Base-by-base conservation (phyloP, 1,284 basidiomycete genomes). In the Coniferiporia weirii region DNA sequence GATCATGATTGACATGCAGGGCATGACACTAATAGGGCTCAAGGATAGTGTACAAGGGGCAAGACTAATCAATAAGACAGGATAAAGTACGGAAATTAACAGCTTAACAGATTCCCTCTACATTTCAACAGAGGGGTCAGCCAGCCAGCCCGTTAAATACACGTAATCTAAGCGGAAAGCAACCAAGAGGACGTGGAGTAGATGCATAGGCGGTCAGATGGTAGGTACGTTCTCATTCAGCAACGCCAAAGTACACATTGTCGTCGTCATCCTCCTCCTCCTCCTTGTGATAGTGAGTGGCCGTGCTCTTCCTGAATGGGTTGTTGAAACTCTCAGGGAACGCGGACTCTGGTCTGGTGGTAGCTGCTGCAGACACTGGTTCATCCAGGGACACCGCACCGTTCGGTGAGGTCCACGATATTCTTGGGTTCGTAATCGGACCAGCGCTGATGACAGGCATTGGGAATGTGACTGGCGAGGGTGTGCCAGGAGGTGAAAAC, bases 401-500 rank as follows among this genome's bases (percentile, higher is more conserved):
- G 27, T 27, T 65, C n/a, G 73, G 73, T 1, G 71, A 67, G 63
- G 67, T 69, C 45, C 73, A 71, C 70, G 73, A 73, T 43, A 71
- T 69, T 52, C 64, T 65, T 13, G 40, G n/a, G 7, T 68, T 67
- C 61, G 72, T 71, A 54, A 65, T 68, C 6, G 68, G 6, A 67
- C 3, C 66, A 55, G 34, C 64, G 64, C 15, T 57, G 34, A 20
- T 64, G 58, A 34, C 36, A 36, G 48, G 64, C 61, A 48, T 57
- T 9, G 54, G 54, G 52, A 52, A 57, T 27, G 61, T 59, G 3
- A n/a, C 34, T 3, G 58, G 52, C 19, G 36, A 43, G n/a, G 59
- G 59, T 6, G 59, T 43, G 20, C 56, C 55, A 17, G 58, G 58
- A 0, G 58, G 52, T 27, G 27, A 27, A 6, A 46, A 60, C 6